Conservation (phyloP, 768 basidiomycete genomes). For the Serendipita sp. region DNA sequence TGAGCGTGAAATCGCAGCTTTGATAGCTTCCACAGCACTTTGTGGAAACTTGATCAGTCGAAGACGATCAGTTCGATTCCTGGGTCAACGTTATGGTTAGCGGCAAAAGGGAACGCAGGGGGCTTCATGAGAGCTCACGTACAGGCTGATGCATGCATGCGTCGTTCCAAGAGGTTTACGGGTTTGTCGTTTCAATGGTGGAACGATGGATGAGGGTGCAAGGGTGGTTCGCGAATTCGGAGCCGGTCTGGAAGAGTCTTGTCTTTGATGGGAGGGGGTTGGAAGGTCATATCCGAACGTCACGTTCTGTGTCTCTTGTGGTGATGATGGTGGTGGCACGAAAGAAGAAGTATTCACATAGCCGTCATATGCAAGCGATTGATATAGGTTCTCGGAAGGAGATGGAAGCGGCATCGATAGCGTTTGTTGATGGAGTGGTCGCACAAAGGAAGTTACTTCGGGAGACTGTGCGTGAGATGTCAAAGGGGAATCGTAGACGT, state of each 20-base stretch:
- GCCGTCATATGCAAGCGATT: neutral
- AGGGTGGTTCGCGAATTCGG: neutral
- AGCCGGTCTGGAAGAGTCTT: neutral
- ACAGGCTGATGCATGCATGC: neutral
- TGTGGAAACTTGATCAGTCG: neutral
- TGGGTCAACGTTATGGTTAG: neutral
- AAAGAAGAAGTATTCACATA: neutral
- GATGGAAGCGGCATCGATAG: too few relatives aligned
- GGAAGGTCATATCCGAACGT: neutral
- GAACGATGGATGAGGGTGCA: neutral
- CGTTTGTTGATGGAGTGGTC: too few relatives aligned
- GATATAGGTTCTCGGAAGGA: neutral
- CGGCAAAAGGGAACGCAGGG: neutral
- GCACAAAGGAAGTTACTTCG: too few relatives aligned
- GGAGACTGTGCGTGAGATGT: neutral
- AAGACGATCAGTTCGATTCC: neutral
- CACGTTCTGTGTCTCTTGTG: neutral
- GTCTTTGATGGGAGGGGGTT: neutral
- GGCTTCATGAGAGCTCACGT: neutral
- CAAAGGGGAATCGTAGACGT: neutral
- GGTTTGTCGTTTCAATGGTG: neutral
- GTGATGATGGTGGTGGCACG: neutral
- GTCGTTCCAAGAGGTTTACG: neutral
- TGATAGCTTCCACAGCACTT: neutral
- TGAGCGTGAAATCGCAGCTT: neutral